These are phyloP conservation scores for Viridothelium virens DNA, from an alignment of 495 filamentous ascomycete species.

Conservation along the genomic window DNA sequence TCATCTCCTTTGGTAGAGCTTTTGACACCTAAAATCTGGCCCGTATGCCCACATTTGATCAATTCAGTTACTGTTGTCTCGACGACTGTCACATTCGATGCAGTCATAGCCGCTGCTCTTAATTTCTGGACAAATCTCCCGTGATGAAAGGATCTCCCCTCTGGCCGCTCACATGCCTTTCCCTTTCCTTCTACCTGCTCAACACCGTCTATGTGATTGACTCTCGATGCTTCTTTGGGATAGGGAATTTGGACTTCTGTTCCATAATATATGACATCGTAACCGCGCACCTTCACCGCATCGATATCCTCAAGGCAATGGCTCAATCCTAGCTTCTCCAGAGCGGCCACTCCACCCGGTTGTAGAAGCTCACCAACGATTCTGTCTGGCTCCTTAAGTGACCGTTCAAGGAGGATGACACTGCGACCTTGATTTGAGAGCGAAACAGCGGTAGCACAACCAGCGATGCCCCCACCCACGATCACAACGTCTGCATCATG, in stretches of 20 bases:
- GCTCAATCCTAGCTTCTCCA: constrained; percentile 68
- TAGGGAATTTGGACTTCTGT: constrained; percentile 76
- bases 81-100: constrained; percentile 42
- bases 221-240: constrained; percentile 24
- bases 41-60: constrained; percentile 37
- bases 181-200: constrained; percentile 15
- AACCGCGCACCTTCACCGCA: constrained; percentile 70
- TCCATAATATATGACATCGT: constrained; percentile 78
- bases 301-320: constrained; percentile 88
- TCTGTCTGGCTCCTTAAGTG: constrained; percentile 86
- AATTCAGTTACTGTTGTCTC: constrained; percentile 44
- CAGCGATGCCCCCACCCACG: constrained; percentile 82
- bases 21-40: constrained; percentile 63
- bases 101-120: constrained; percentile 29
- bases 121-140: constrained; percentile 40
- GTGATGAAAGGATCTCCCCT: constrained; percentile 41
- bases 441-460: constrained; percentile 77
- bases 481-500: constrained; percentile 67
- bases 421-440: constrained; percentile 77
- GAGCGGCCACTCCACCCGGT: constrained; percentile 77
- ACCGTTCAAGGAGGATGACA: constrained; percentile 82
- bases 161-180: constrained; percentile 26
- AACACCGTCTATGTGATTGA: constrained; percentile 17
- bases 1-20: constrained; percentile 55
- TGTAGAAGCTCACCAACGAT: constrained; percentile 96